Conservation (phyloP, 192 early-diverging fungal genomes). For the Entomortierella chlamydospora region DNA sequence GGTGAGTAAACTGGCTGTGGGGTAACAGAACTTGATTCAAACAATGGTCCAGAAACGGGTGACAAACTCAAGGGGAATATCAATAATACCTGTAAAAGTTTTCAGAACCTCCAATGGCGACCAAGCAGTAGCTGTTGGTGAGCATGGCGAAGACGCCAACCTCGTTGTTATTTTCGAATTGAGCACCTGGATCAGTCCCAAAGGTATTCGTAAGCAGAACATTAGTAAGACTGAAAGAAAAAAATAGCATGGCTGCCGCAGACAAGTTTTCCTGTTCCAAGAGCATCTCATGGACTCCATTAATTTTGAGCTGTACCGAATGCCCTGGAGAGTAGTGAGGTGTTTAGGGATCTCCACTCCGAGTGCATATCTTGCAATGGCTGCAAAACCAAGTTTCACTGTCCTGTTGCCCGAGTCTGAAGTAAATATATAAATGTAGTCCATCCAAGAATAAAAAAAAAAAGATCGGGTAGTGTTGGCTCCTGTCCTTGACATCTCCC, state of each 20-base stretch:
- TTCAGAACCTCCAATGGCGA: conserved; percentile 97
- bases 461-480: background rate
- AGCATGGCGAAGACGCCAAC: conserved; percentile 98
- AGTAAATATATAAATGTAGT: background rate
- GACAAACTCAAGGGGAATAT: too few species aligned
- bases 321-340: too few species aligned
- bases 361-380: too few species aligned
- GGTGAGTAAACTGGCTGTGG: background rate
- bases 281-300: background rate
- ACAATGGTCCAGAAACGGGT: background rate
- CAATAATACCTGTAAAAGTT: conserved; percentile 95
- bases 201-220: background rate
- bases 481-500: background rate
- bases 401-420: too few species aligned
- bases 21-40: background rate
- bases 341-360: too few species aligned
- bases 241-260: background rate
- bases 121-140: conserved; percentile 98
- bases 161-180: conserved; percentile 99
- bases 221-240: background rate
- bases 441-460: background rate
- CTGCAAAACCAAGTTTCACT: too few species aligned
- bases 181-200: conserved; percentile 69
- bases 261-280: background rate
- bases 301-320: too few species aligned